Base-by-base conservation (phyloP, 352 stramenopile genomes). In the Discostella stelligera region DNA sequence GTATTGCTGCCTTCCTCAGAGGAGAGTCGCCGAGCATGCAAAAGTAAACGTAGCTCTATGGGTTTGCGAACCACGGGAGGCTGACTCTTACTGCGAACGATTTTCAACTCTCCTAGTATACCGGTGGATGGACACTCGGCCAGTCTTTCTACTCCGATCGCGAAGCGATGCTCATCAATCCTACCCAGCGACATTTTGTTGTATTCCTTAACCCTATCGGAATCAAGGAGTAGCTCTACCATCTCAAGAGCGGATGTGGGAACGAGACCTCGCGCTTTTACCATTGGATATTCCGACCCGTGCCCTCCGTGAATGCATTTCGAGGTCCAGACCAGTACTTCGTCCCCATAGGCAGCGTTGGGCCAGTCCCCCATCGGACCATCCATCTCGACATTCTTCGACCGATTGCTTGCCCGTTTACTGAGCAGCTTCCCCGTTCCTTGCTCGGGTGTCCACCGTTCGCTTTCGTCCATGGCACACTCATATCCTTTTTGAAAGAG, bases 71-170 rank as follows among this genome's bases (percentile, higher is more conserved):
- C 53, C 2, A 91, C 55, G 41, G 71, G 69, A 8, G 74, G 79
- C 59, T 84, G 85, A 59, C 73, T 83, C 23, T 79, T 71, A 23
- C 79, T 77, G 48, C 74, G 53, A 21, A 85, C 50, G 49, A 91
- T 84, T 65, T 88, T 91, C 14, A 59, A 65, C 60, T 78, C 82
- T 62, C 85, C 85, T 23, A 67, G 44, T 41, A 91, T 68, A 20
- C 70, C 70, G 49, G 69, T 79, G 50, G 30, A 37, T 8, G 75
- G 69, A 59, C 75, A 83, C 21, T 63, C 63, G 3, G 50, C 21
- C 25, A 52, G n/a, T 6, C 68, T 64, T 10, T 83, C 56, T 21
- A 83, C 39, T 27, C 69, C 75, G 9, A 65, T 61, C 13, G 75
- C 50, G 46, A 82, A 82, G 41, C 37, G 66, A 53, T 78, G 53